Conservation (phyloP, 2,329 filamentous ascomycete genomes). For the Alternaria angustiovoidea region DNA sequence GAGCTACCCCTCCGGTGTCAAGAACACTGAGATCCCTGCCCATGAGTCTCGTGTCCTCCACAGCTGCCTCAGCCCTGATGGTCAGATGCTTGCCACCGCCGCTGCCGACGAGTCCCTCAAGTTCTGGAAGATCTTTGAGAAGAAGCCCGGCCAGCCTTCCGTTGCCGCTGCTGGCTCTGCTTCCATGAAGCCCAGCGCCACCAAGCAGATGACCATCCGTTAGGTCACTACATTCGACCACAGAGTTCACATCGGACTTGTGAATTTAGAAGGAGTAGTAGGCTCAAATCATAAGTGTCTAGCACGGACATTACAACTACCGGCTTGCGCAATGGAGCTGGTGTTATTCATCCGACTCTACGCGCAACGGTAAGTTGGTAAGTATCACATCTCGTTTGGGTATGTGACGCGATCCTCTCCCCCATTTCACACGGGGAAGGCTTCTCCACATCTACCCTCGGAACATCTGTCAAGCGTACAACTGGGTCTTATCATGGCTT, state of each 20-base stretch:
- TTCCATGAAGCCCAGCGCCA: constrained; percentile 79
- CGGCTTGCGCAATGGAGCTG: constrained; percentile 51
- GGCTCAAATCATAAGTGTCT: constrained; percentile 25
- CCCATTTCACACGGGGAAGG: constrained; percentile 14
- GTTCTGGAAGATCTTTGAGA: constrained; percentile 99
- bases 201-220: constrained; percentile 85
- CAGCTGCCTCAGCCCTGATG: constrained; percentile 95
- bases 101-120: constrained; percentile 96
- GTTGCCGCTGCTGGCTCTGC: constrained; percentile 71
- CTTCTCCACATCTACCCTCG: constrained; percentile 46
- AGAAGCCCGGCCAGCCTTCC: constrained; percentile 82
- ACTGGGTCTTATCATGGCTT: constrained; percentile 27
- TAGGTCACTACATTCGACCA: constrained; percentile 27
- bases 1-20: constrained; percentile 96
- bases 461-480: constrained; percentile 33
- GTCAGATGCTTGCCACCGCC: constrained; percentile 96
- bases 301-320: constrained; percentile 28
- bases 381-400: constrained; percentile 53
- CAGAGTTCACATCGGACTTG: background rate
- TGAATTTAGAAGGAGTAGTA: constrained; percentile 16
- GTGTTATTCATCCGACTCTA: constrained; percentile 44
- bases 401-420: constrained; percentile 49
- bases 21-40: constrained; percentile 96
- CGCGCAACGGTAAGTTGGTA: constrained; percentile 54
- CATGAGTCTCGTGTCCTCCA: constrained; percentile 97